phyloP scores from a whole-genome alignment of 257 asterid genomes.

The Salvia splendens region DNA sequence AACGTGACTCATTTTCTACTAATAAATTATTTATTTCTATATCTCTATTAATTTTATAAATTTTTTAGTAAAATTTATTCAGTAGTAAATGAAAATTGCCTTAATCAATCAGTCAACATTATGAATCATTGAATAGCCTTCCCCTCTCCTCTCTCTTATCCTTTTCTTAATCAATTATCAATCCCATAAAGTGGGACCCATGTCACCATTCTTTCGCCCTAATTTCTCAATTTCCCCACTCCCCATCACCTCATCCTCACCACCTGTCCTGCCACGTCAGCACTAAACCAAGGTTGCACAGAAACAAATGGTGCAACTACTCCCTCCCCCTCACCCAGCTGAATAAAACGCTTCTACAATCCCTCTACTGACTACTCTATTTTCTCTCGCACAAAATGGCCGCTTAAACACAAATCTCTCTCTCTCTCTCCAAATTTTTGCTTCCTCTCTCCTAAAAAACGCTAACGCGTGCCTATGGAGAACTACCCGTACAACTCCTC shows the following conservation, averaged over 20 bases:
- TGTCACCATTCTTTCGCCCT: too few relatives aligned
- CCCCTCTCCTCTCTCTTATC: conserved; percentile 25
- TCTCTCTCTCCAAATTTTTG: conserved; percentile 18
- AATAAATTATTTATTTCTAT: too few relatives aligned
- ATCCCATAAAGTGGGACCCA: conserved; percentile 22
- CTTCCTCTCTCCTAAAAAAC: not conserved
- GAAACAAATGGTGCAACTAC: not conserved
- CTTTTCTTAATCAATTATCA: conserved; percentile 11
- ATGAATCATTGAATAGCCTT: too few relatives aligned
- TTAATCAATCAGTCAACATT: not conserved
- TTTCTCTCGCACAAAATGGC: conserved; percentile 23
- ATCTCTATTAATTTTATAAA: too few relatives aligned
- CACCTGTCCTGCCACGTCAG: conserved; percentile 42
- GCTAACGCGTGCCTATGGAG: conserved; percentile 57
- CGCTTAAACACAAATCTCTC: conserved; percentile 11
- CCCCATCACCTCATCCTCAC: conserved; percentile 28
- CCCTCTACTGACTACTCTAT: not conserved
- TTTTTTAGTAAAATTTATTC: too few relatives aligned
- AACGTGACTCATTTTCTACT: too few relatives aligned
- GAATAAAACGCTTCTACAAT: conserved; percentile 9
- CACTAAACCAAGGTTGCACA: not conserved
- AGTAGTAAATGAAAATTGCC: not conserved
- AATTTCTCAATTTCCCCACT: too few relatives aligned
- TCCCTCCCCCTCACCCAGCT: conserved; percentile 14
- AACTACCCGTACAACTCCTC: conserved; percentile 68